Conservation (phyloP, 306 rosid genomes). For the Oemleria cerasiformis region DNA sequence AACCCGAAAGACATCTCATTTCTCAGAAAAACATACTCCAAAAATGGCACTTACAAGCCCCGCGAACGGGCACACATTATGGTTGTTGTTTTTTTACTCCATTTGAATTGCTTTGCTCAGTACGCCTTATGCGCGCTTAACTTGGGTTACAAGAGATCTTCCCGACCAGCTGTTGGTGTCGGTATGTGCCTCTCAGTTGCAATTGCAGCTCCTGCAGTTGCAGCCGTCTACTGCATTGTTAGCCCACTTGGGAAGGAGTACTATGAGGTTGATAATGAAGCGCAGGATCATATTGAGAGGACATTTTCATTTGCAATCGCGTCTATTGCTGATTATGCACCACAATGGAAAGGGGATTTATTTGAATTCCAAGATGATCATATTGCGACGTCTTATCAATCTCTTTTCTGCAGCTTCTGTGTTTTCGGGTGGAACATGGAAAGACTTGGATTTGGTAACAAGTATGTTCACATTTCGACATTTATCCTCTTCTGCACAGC, state of each 20-base stretch:
- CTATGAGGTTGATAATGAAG: conserved; percentile 35
- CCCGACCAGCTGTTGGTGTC: conserved; percentile 45
- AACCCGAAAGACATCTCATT: conserved; percentile 35
- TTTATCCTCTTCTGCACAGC: conserved; percentile 51
- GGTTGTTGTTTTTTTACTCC: conserved; percentile 50
- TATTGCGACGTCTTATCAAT: conserved; percentile 27
- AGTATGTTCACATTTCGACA: conserved; percentile 45
- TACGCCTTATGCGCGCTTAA: conserved; percentile 64
- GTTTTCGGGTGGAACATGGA: conserved; percentile 50
- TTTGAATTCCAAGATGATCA: conserved; percentile 37
- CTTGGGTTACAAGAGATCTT: conserved; percentile 40
- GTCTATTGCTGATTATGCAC: conserved; percentile 31
- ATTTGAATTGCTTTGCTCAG: conserved; percentile 59
- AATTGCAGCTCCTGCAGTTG: conserved; percentile 46
- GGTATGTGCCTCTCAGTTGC: conserved; percentile 46
- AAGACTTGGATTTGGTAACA: conserved; percentile 51
- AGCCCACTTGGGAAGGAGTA: conserved; percentile 60
- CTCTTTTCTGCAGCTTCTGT: conserved; percentile 48
- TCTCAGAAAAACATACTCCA: conserved; percentile 43
- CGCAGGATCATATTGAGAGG: conserved; percentile 28
- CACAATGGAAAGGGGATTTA: conserved; percentile 56
- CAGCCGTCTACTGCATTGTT: conserved; percentile 40
- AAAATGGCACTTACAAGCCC: conserved; percentile 53
- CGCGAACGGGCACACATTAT: conserved; percentile 44
- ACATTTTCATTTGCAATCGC: conserved; percentile 21